Evolutionary conservation across 1,284 basidiomycete species (phyloP).

Genomic region (Cryptococcus maquisensis): DNA sequence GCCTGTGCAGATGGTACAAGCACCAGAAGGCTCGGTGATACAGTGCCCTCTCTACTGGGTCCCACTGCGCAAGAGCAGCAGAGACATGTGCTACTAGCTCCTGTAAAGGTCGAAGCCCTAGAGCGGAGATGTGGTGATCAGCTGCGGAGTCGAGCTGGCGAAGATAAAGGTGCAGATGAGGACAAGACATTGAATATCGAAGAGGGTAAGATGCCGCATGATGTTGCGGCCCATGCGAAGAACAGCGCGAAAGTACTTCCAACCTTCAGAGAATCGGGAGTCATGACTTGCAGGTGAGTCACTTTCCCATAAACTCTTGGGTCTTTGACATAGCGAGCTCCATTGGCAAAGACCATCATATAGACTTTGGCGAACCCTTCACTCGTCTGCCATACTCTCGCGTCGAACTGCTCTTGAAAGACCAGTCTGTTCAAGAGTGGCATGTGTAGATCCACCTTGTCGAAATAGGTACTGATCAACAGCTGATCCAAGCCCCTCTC

Average conservation of each 20-base stretch:
- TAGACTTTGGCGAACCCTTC: constrained; percentile 63
- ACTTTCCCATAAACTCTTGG: constrained; percentile 55
- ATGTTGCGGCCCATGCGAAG: constrained; percentile 55
- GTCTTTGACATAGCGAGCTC: constrained; percentile 63
- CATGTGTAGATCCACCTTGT: constrained; percentile 57
- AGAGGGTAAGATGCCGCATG: constrained; percentile 59
- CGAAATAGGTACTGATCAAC: constrained; percentile 69
- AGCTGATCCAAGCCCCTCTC: constrained; percentile 56
- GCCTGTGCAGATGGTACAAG: constrained; percentile 50
- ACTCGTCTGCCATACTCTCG: constrained; percentile 59
- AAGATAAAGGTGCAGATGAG: constrained; percentile 50
- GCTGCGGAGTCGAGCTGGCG: constrained; percentile 63
- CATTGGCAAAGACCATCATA: constrained; percentile 70
- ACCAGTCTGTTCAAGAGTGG: constrained; percentile 72
- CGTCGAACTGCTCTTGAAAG: constrained; percentile 61
- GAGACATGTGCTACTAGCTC: constrained; percentile 47
- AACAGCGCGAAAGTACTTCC: constrained; percentile 69
- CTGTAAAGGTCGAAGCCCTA: constrained; percentile 62
- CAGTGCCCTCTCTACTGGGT: constrained; percentile 58
- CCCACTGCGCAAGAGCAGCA: constrained; percentile 32
- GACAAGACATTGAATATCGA: constrained; percentile 65
- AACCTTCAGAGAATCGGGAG: constrained; percentile 60
- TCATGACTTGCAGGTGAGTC: constrained; percentile 40
- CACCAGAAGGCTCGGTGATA: constrained; percentile 79
- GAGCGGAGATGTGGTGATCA: constrained; percentile 68